Conservation (phyloP, 495 filamentous ascomycete species). For the Penicillium egyptiacum region DNA sequence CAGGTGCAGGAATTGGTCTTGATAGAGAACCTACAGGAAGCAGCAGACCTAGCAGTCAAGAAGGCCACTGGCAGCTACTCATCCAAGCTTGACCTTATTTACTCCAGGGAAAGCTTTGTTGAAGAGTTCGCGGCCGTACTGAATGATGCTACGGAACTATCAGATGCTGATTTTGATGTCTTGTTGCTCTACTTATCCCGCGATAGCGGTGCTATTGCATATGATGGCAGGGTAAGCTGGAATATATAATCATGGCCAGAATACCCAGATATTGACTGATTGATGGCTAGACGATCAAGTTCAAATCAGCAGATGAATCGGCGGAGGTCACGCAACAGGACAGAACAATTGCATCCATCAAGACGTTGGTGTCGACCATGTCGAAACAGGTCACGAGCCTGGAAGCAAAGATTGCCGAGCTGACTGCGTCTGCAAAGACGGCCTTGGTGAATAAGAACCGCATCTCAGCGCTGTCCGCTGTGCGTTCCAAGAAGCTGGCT, state of each 20-base stretch:
- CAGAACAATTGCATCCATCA: constrained; percentile 74
- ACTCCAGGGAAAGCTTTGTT: constrained; percentile 62
- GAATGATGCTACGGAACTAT: constrained; percentile 52
- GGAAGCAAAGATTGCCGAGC: constrained; percentile 47
- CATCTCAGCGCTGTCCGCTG: constrained; percentile 68
- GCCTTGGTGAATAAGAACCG: constrained; percentile 70
- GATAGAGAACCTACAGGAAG: constrained; percentile 53
- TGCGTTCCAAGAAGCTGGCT: constrained; percentile 79
- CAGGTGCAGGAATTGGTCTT: constrained; percentile 51
- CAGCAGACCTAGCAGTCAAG: constrained; percentile 46
- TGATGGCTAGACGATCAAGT: constrained; percentile 66
- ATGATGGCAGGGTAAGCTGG: constrained; percentile 60
- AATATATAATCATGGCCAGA: constrained; percentile 15
- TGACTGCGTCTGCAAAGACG: constrained; percentile 58
- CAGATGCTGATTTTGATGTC: constrained; percentile 65
- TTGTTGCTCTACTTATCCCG: constrained; percentile 70
- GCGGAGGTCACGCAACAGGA: constrained; percentile 70
- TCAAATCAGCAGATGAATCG: constrained; percentile 54
- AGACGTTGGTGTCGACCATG: constrained; percentile 62
- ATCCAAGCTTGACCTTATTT: constrained; percentile 62
- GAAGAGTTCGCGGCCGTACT: constrained; percentile 57
- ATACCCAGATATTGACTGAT: constrained; percentile 21
- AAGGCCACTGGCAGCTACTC: constrained; percentile 40
- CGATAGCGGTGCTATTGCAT: constrained; percentile 62
- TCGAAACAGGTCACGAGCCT: constrained; percentile 64